These are phyloP conservation scores for Tubosaeta sp. DNA, from an alignment of 768 basidiomycete genomes.

Conservation along the genomic window DNA sequence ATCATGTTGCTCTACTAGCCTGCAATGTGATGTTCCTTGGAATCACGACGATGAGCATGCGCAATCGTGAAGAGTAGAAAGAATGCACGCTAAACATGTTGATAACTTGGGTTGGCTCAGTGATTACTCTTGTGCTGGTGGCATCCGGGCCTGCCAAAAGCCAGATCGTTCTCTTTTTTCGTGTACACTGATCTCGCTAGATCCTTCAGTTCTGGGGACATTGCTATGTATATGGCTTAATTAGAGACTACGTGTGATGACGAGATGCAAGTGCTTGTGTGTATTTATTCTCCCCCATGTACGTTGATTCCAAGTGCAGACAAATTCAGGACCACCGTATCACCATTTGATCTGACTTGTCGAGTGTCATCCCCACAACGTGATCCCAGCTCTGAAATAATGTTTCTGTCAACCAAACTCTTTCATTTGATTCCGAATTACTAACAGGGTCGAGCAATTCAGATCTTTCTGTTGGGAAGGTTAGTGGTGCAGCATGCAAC, in stretches of 20 bases:
- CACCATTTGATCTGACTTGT: slow-evolving; percentile 1
- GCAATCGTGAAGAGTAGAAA: slow-evolving; percentile 4
- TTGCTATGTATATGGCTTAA: slow-evolving; percentile 23
- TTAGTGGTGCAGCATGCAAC: background rate
- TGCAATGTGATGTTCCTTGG: slow-evolving; percentile 9
- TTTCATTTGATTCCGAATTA: background rate
- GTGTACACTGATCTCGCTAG: slow-evolving; percentile 16
- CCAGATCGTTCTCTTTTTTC: background rate
- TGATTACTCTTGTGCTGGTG: background rate
- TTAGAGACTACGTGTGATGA: slow-evolving; percentile 12
- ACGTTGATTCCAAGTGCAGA: slow-evolving; percentile 17
- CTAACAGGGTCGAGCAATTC: background rate
- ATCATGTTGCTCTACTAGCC: slow-evolving; percentile 15
- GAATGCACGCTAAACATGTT: background rate
- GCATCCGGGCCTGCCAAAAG: background rate
- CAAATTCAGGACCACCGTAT: slow-evolving; percentile 23
- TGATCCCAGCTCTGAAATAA: background rate
- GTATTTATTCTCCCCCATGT: slow-evolving; percentile 6
- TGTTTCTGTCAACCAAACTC: background rate
- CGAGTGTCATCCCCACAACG: background rate
- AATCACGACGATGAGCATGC: slow-evolving; percentile 3
- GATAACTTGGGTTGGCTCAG: background rate
- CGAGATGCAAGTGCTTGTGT: slow-evolving; percentile 15
- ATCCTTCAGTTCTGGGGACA: slow-evolving; percentile 10
- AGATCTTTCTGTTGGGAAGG: background rate